A percentile compares a stretch with the other conserved stretches of the same genome.
These are phyloP conservation scores for Artemisia annua DNA, from an alignment of 129 eudicot species.

Conservation along the genomic window DNA sequence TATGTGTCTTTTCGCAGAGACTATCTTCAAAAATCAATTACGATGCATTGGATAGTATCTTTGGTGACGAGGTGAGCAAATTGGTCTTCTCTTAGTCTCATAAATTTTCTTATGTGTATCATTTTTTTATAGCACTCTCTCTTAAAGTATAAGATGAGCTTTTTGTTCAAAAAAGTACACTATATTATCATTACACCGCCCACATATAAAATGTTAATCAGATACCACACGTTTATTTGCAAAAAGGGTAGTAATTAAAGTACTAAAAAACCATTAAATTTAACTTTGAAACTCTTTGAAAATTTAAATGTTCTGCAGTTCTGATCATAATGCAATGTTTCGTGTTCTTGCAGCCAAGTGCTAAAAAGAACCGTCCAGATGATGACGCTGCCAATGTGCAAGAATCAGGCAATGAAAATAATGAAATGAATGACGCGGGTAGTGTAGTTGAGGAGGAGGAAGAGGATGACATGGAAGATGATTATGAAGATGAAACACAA, in stretches of 20 bases:
- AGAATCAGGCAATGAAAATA: slow-evolving; percentile 3
- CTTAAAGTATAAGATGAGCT: no score
- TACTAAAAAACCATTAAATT: not conserved
- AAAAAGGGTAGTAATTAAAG: not conserved
- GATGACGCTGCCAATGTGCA: not conserved
- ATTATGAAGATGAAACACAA: no score
- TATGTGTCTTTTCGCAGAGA: slow-evolving; percentile 37
- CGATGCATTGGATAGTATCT: slow-evolving; percentile 46
- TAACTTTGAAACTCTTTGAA: not conserved
- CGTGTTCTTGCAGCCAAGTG: slow-evolving; percentile 17
- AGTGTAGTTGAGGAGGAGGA: no score
- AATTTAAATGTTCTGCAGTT: not conserved
- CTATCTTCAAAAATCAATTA: slow-evolving; percentile 58
- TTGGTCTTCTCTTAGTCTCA: slow-evolving; percentile 1
- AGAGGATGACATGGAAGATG: no score
- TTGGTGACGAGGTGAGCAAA: slow-evolving; percentile 62
- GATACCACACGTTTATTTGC: not conserved
- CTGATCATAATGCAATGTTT: not conserved
- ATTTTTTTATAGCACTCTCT: not conserved
- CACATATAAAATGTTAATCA: not conserved
- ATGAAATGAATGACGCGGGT: not conserved
- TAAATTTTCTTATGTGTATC: not conserved
- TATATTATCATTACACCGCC: not conserved
- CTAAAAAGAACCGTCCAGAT: slow-evolving; percentile 21
- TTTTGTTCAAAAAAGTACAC: not conserved